A percentile compares a stretch with the other conserved stretches of the same genome.
These are phyloP conservation scores for Rhododendron kiyosumense DNA, from an alignment of 148 eudicot genomes.

Conservation along the genomic window DNA sequence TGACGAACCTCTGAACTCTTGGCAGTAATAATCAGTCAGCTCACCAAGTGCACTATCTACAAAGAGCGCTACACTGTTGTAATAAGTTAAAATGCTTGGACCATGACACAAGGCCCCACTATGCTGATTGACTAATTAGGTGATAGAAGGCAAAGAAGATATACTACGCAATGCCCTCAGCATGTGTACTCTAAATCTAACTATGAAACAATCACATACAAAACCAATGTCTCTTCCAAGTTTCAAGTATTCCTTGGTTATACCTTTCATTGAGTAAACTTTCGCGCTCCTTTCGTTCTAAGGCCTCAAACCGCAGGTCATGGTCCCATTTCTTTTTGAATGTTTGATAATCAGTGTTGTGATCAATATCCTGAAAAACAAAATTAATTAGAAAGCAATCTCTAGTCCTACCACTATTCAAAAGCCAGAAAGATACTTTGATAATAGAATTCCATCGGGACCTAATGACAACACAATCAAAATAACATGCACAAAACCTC, in stretches of 20 bases:
- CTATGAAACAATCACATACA: not conserved
- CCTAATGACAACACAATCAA: conserved; percentile 15
- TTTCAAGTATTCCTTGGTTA: conserved; percentile 10
- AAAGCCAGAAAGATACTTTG: conserved; percentile 1
- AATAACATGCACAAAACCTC: conserved; percentile 54
- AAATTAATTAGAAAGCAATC: conserved; percentile 11
- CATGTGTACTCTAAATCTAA: not conserved
- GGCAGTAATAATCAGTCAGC: not conserved
- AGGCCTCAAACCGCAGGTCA: conserved; percentile 80
- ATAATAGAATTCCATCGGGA: conserved; percentile 4
- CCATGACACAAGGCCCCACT: not conserved
- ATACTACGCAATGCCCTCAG: not conserved
- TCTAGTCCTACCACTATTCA: not conserved
- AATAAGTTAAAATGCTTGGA: not conserved
- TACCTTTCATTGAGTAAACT: conserved; percentile 86
- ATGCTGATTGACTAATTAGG: not conserved
- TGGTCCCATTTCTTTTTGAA: conserved; percentile 88
- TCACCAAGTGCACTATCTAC: not conserved
- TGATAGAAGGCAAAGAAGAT: not conserved
- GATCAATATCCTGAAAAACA: conserved; percentile 67
- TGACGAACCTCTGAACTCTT: not conserved
- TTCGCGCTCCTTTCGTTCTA: conserved; percentile 86
- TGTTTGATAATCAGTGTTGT: conserved; percentile 67
- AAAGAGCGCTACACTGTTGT: not conserved
- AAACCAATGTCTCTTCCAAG: not conserved